These are phyloP conservation scores for Thelephora terrestris DNA, from an alignment of 1,284 basidiomycete species.

Conservation along the genomic window DNA sequence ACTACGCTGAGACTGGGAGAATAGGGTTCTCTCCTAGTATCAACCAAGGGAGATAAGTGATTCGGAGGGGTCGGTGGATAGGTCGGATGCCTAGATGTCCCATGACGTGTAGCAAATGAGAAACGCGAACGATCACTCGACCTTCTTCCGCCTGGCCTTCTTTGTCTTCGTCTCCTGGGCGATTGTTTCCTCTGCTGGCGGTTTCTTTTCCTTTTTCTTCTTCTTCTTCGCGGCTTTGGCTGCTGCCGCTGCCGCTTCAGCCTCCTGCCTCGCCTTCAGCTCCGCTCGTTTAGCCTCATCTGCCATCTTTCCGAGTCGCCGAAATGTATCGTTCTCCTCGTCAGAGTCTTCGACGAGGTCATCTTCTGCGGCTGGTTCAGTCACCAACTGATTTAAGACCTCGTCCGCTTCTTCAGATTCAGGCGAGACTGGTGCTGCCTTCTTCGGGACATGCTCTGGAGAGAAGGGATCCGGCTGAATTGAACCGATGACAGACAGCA, in stretches of 20 bases:
- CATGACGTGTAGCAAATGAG: not conserved
- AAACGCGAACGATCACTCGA: not conserved
- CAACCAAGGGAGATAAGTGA: slow-evolving; percentile 28
- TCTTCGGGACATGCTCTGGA: slow-evolving; percentile 39
- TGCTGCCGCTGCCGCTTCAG: not conserved
- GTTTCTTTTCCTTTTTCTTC: not conserved
- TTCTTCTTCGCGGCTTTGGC: not conserved
- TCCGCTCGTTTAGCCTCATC: not conserved
- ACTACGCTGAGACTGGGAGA: slow-evolving; percentile 43
- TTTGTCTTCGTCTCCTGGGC: slow-evolving; percentile 12
- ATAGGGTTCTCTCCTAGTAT: slow-evolving; percentile 52
- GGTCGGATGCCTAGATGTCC: not conserved
- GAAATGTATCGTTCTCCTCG: not conserved
- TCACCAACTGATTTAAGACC: not conserved
- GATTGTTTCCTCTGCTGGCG: not conserved
- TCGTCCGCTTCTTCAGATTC: slow-evolving; percentile 8
- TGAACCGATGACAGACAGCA: slow-evolving; percentile 89
- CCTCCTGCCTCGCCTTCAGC: not conserved
- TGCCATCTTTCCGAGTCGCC: not conserved
- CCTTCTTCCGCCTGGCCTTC: slow-evolving; percentile 13
- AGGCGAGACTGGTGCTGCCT: slow-evolving; percentile 12
- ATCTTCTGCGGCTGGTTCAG: slow-evolving; percentile 1
- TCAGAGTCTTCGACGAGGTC: not conserved
- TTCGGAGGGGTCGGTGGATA: too few relatives aligned
- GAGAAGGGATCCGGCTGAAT: slow-evolving; percentile 82